These are phyloP conservation scores for Colletotrichum sojae DNA, from an alignment of 2,329 filamentous ascomycete genomes.

Conservation along the genomic window DNA sequence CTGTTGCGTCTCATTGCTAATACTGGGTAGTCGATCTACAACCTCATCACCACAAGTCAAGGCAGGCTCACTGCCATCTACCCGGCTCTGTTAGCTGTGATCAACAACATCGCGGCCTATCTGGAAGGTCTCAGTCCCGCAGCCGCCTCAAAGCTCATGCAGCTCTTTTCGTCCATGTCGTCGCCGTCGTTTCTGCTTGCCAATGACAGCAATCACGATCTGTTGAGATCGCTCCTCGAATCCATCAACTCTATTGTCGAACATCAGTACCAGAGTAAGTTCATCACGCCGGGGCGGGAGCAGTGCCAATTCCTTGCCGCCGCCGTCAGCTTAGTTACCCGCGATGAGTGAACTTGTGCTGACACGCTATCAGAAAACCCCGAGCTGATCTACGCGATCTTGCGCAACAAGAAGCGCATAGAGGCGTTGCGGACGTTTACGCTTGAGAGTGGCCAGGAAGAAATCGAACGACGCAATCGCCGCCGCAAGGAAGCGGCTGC, in stretches of 20 bases:
- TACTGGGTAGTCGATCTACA: slow-evolving; percentile 83
- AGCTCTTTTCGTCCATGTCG: slow-evolving; percentile 93
- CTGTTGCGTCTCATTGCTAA: slow-evolving; percentile 34
- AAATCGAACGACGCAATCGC: slow-evolving; percentile 85
- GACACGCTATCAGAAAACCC: slow-evolving; percentile 75
- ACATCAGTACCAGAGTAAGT: slow-evolving; percentile 84
- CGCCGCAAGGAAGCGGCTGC: slow-evolving; percentile 74
- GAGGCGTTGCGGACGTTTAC: slow-evolving; percentile 90
- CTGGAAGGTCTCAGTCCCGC: slow-evolving; percentile 81
- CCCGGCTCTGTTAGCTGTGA: slow-evolving; percentile 89
- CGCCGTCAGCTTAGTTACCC: neutral
- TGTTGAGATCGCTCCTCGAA: slow-evolving; percentile 87
- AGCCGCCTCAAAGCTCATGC: slow-evolving; percentile 85
- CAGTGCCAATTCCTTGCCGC: neutral
- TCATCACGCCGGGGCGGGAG: slow-evolving; percentile 30
- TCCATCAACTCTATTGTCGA: slow-evolving; percentile 92
- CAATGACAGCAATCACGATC: slow-evolving; percentile 89
- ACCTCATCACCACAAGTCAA: slow-evolving; percentile 90
- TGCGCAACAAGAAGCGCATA: slow-evolving; percentile 86
- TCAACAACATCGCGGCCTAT: slow-evolving; percentile 93
- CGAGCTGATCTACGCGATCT: slow-evolving; percentile 82
- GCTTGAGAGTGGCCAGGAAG: slow-evolving; percentile 90
- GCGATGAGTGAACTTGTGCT: neutral
- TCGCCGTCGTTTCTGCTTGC: slow-evolving; percentile 92
- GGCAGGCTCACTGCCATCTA: slow-evolving; percentile 93